A percentile compares a stretch with the other conserved stretches of the same genome.
Conservation (phyloP, 2,329 filamentous ascomycete genomes). For the Aspergillus thermomutatus region DNA sequence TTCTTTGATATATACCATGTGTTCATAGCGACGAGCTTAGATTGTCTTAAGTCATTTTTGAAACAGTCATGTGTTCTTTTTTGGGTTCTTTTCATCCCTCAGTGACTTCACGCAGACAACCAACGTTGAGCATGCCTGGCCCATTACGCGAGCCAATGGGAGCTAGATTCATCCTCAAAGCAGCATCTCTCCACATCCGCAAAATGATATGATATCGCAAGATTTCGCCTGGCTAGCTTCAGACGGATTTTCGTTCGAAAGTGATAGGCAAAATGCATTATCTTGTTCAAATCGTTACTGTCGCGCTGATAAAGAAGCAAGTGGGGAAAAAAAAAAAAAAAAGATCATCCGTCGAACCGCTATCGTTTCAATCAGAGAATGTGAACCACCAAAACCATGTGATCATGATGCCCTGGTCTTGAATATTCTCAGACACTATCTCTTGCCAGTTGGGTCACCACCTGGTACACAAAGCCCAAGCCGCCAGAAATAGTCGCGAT, state of each 20-base stretch:
- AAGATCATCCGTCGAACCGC: too few relatives aligned
- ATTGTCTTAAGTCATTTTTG: not conserved
- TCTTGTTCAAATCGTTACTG: not conserved
- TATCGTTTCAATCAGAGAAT: too few relatives aligned
- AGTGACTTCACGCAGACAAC: not conserved
- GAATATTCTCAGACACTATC: not conserved
- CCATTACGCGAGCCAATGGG: not conserved
- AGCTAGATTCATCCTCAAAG: not conserved
- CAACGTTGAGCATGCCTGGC: not conserved
- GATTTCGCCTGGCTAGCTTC: not conserved
- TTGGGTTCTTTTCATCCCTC: not conserved
- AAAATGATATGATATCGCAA: not conserved
- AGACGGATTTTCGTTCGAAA: not conserved
- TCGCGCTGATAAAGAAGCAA: too few relatives aligned
- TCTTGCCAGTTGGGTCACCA: slow-evolving; percentile 44
- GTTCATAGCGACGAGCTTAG: not conserved
- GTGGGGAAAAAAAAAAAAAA: too few relatives aligned
- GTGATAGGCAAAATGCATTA: not conserved
- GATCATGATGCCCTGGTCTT: not conserved
- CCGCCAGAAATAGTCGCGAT: slow-evolving; percentile 95
- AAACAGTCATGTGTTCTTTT: not conserved
- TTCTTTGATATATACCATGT: not conserved
- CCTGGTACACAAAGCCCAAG: slow-evolving; percentile 85
- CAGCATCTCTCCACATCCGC: not conserved
- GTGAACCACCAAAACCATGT: too few relatives aligned